phyloP scores from a whole-genome alignment of 257 asterid genomes.

The Solanum tacnaense region DNA sequence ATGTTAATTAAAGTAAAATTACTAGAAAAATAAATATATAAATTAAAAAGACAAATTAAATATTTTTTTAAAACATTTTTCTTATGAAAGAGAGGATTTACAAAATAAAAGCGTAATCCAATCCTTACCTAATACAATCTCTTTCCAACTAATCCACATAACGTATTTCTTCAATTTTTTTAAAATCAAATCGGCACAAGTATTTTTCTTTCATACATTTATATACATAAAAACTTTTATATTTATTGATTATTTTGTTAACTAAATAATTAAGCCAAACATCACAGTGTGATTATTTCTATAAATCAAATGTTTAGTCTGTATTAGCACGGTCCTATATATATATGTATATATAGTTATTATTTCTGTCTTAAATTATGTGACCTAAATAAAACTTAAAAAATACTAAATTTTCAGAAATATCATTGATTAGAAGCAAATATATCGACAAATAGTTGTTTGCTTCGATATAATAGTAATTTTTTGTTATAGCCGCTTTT shows the following conservation, averaged over 20 bases:
- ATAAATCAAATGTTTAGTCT: too few relatives aligned
- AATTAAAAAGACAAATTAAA: neutral
- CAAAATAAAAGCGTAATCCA: neutral
- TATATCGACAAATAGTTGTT: neutral
- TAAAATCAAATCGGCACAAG: neutral
- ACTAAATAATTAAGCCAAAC: neutral
- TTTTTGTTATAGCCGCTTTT: too few relatives aligned
- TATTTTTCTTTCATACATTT: too few relatives aligned
- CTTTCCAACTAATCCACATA: neutral
- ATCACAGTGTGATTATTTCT: too few relatives aligned
- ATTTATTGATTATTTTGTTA: too few relatives aligned
- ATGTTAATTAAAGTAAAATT: too few relatives aligned
- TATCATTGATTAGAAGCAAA: too few relatives aligned
- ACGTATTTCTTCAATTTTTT: neutral
- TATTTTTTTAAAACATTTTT: neutral
- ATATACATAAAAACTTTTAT: too few relatives aligned
- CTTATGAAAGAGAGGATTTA: neutral
- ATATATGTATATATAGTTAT: too few relatives aligned
- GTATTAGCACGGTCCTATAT: too few relatives aligned
- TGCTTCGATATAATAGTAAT: neutral
- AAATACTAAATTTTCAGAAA: too few relatives aligned
- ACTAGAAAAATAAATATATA: neutral
- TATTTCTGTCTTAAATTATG: neutral
- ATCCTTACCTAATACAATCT: neutral
- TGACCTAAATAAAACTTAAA: neutral